Percentiles rank a stretch among this genome's conserved stretches.
phyloP scores from a whole-genome alignment of 148 eudicot genomes.

The Limonium bicolor region DNA sequence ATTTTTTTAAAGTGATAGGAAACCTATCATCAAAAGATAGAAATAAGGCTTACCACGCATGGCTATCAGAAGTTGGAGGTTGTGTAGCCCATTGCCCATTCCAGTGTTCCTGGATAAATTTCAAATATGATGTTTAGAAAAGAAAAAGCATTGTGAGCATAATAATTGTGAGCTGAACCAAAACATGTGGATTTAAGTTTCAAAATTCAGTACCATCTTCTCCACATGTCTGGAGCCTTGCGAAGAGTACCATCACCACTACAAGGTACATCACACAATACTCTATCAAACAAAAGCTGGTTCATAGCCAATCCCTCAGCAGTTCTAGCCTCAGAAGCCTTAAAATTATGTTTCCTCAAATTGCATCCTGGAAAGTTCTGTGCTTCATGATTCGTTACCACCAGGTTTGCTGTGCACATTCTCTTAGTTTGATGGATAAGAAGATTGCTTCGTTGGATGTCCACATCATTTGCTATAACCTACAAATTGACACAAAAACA shows the following conservation, averaged over 20 bases:
- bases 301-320: slow-evolving; percentile 24
- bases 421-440: slow-evolving; percentile 98
- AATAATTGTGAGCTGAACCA: neutral
- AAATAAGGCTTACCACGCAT: slow-evolving; percentile 61
- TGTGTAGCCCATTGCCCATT: slow-evolving; percentile 85
- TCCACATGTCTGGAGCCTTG: slow-evolving; percentile 99
- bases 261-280: slow-evolving; percentile 97
- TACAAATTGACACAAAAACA: slow-evolving; percentile 14
- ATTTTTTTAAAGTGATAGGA: no score
- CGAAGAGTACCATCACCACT: slow-evolving; percentile 99
- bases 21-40: no score
- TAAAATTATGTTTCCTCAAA: slow-evolving; percentile 31
- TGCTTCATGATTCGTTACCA: slow-evolving; percentile 96
- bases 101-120: slow-evolving; percentile 61
- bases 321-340: slow-evolving; percentile 18
- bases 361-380: slow-evolving; percentile 93
- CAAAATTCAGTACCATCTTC: slow-evolving; percentile 71
- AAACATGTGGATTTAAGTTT: neutral
- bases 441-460: slow-evolving; percentile 95
- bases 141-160: slow-evolving; percentile 2
- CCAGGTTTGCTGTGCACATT: slow-evolving; percentile 95
- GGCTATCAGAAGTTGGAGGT: slow-evolving; percentile 80
- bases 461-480: slow-evolving; percentile 97
- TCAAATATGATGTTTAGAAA: neutral
- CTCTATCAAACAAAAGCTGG: slow-evolving; percentile 90